Base-by-base conservation (phyloP, 371 early-diverging fungal genomes). In the Mucor saturninus region DNA sequence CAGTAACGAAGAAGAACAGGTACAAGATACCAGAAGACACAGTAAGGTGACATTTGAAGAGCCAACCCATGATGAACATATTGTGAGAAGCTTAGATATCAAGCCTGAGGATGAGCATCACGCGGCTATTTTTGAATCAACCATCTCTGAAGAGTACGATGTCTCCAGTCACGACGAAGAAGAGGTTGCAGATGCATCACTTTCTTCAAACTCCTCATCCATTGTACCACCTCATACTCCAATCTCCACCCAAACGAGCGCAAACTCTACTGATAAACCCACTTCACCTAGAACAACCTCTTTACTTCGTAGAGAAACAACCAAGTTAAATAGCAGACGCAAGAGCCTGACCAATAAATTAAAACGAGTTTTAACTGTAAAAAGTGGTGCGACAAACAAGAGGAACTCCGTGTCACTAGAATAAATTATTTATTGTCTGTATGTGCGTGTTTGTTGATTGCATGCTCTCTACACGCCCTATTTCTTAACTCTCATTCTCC, bases 251-350 rank as follows among this genome's bases (percentile, higher is more conserved):
- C 39, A 40, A 9, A 48, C 56, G 9, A 29, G 39, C 8, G 5
- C 7, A 29, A 45, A 42, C 13, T 21, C n/a, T n/a, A n/a, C 28
- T 28, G 28, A 43, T 10, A 45, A 64, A 43, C 28, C 13, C 10
- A 11, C 50, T 13, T 30, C 50, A 11, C 53, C 53, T 30, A 69
- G 37, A 48, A 60, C 61, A 0, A 61, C 65, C n/a, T 69, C 69
- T 15, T 50, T 71, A n/a, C 39, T 71, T 46, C 50, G 67, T 31
- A 54, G 71, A 59, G 71, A 71, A 54, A 66, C 71, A 1, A 59
- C 31, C 28, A 71, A 71, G 39, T n/a, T 71, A 5, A 71, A 71
- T 42, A 56, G 56, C 39, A 66, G 60, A 56, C 55, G 71, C 30
- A 71, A 54, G 31, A 62, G 61, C 14, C 48, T 71, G 4, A 63